These are phyloP conservation scores for Colletotrichum tofieldiae DNA, from an alignment of 2,329 filamentous ascomycete species.

Conservation along the genomic window DNA sequence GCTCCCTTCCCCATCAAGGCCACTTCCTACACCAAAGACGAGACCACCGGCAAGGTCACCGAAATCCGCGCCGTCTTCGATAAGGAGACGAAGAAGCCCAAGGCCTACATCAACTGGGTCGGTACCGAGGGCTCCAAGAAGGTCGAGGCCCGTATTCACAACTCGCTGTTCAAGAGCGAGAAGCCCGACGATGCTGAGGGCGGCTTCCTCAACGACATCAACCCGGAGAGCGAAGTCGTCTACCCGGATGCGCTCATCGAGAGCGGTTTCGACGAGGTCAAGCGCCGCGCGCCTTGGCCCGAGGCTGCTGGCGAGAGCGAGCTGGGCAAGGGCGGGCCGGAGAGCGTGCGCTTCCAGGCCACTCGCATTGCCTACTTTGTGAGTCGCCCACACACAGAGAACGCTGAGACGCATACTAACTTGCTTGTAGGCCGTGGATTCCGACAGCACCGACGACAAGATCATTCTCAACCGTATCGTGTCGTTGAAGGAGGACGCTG, in stretches of 20 bases:
- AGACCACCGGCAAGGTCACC: slow-evolving; percentile 74
- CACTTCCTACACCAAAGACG: slow-evolving; percentile 78
- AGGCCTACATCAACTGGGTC: slow-evolving; percentile 94
- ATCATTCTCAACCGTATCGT: slow-evolving; percentile 94
- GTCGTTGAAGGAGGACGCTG: slow-evolving; percentile 88
- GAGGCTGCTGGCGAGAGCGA: slow-evolving; percentile 81
- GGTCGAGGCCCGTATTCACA: slow-evolving; percentile 84
- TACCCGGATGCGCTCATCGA: slow-evolving; percentile 86
- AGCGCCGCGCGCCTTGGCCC: slow-evolving; percentile 83
- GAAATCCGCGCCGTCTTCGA: slow-evolving; percentile 76
- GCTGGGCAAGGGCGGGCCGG: slow-evolving; percentile 74
- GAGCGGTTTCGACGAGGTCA: slow-evolving; percentile 85
- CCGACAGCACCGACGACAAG: slow-evolving; percentile 83
- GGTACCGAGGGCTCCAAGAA: slow-evolving; percentile 74
- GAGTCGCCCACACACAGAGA: slow-evolving; percentile 48
- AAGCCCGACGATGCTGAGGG: slow-evolving; percentile 84
- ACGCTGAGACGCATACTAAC: neutral
- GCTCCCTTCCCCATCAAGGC: slow-evolving; percentile 80
- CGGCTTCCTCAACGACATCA: slow-evolving; percentile 88
- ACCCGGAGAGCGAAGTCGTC: slow-evolving; percentile 86
- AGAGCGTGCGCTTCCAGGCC: slow-evolving; percentile 90
- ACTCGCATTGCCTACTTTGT: slow-evolving; percentile 90
- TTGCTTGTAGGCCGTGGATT: slow-evolving; percentile 75
- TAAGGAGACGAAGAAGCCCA: slow-evolving; percentile 80
- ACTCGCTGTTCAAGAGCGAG: slow-evolving; percentile 88